phyloP scores from a whole-genome alignment of 2,329 filamentous ascomycete genomes.

The Fonsecaea monophora region DNA sequence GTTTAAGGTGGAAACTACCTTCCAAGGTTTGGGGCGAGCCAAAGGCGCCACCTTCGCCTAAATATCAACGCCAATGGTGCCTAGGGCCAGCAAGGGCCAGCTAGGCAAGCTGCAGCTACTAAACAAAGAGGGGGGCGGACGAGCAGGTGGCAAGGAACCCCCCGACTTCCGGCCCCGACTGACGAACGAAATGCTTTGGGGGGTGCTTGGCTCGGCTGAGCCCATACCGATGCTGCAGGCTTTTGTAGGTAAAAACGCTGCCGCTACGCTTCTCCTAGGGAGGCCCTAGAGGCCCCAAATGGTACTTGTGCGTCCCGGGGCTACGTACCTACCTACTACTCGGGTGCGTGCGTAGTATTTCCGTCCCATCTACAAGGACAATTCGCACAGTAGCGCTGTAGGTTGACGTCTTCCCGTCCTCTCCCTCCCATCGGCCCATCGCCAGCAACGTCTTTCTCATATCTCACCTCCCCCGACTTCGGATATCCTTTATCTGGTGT shows the following conservation, averaged over 20 bases:
- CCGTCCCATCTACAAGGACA: not conserved
- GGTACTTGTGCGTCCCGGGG: not conserved
- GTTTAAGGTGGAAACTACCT: not conserved
- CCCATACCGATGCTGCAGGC: not conserved
- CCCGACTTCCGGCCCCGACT: constrained; percentile 7
- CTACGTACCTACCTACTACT: not conserved
- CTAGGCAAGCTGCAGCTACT: not conserved
- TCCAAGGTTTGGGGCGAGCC: not conserved
- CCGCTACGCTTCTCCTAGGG: not conserved
- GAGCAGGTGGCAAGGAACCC: not conserved
- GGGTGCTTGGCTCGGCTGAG: constrained; percentile 4
- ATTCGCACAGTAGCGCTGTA: not conserved
- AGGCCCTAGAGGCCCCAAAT: not conserved
- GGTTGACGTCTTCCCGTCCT: not conserved
- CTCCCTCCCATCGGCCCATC: not conserved
- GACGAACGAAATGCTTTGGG: not conserved
- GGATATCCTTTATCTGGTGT: constrained; percentile 8
- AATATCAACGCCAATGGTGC: not conserved
- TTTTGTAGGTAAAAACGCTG: not conserved
- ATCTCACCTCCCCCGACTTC: constrained; percentile 2
- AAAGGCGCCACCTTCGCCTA: not conserved
- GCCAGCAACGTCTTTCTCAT: not conserved
- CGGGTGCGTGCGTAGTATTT: not conserved
- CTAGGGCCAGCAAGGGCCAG: too few species aligned
- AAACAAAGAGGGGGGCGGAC: too few species aligned